Percentiles rank a stretch among this genome's conserved stretches.
These are phyloP conservation scores for Aspergillus indologenus DNA, from an alignment of 495 filamentous ascomycete genomes.

Conservation along the genomic window DNA sequence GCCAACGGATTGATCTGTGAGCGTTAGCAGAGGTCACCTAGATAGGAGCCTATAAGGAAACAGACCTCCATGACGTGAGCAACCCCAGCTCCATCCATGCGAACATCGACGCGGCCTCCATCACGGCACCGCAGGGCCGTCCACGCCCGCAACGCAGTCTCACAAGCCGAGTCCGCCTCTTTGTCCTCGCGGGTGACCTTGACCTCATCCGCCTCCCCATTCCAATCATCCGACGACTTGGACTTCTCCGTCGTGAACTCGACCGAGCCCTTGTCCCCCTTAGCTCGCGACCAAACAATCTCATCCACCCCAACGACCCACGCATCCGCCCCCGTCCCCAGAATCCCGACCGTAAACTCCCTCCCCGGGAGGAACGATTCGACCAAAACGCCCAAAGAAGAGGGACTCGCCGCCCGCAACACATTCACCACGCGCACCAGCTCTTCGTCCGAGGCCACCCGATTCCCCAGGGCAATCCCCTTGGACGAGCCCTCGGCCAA, in stretches of 20 bases:
- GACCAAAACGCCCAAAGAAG: slow-evolving; percentile 2
- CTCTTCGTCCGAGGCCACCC: not conserved
- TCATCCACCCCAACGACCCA: slow-evolving; percentile 9
- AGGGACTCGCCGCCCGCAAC: not conserved
- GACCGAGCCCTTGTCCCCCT: slow-evolving; percentile 2
- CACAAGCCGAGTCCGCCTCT: not conserved
- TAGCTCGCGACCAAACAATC: slow-evolving; percentile 10
- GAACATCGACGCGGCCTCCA: slow-evolving; percentile 15
- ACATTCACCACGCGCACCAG: not conserved
- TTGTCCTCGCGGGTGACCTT: slow-evolving; percentile 2
- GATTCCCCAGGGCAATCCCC: slow-evolving; percentile 6
- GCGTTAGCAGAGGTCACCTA: not conserved
- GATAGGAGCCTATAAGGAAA: not conserved
- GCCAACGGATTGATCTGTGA: slow-evolving; percentile 7
- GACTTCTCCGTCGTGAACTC: slow-evolving; percentile 9
- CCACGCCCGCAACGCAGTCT: slow-evolving; percentile 7
- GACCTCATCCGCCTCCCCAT: slow-evolving; percentile 3
- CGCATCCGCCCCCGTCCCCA: slow-evolving; percentile 5
- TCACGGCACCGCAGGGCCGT: slow-evolving; percentile 9
- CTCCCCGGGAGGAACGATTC: slow-evolving; percentile 9
- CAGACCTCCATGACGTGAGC: slow-evolving; percentile 14
- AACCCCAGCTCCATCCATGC: slow-evolving; percentile 1
- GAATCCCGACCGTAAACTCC: slow-evolving; percentile 12
- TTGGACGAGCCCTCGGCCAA: slow-evolving; percentile 9
- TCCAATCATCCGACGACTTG: slow-evolving; percentile 4